Evolutionary conservation across 2,329 filamentous ascomycete species (phyloP), one percentile per base, ranked within the genome.

Genomic region (Microcyclosporella mali): DNA sequence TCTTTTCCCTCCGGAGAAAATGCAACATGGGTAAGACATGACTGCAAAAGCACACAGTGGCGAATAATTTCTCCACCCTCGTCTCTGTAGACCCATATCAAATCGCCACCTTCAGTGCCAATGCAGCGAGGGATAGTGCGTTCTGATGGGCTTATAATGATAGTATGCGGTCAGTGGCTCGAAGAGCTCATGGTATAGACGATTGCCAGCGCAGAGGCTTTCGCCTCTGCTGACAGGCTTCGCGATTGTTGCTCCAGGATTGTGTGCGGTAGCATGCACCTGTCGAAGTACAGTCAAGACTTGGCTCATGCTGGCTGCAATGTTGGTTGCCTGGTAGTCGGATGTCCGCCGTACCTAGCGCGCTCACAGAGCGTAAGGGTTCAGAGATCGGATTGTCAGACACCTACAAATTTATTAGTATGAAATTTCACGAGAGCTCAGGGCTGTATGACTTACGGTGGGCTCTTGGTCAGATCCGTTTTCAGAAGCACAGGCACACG

Each of bases 391-490:
- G 60, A 88, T 88, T n/a, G 85, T 88, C 66, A 89, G 67, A 72
- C 85, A 89, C 56, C 84, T 88, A 55, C 16, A 51, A 43, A 10
- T 29, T 37, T 12, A 55, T 76, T 67, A 75, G 70, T 59, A 55
- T 46, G 40, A 35, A 31, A 18, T 8, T 21, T 2, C 25, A 37
- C 40, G 9, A 37, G 45, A 30, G 45, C 17, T 18, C 30, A 27
- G 34, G 12, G 15, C 11, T 31, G 36, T 32, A 14, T 10, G 50
- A 90, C 92, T 82, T 85, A 98, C 89, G 92, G 92, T 70, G 92
- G 92, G 72, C 90, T 97, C 85, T 98, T 98, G 71, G 77, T 87
- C 60, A 98, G 78, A 71, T 98, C 92, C 53, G 92, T 97, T 82
- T 95, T 97, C 61, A 98, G 72, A 65, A 98, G 94, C 55, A 98